phyloP scores from a whole-genome alignment of 192 early-diverging fungal species.

The Coemansia brasiliensis region DNA sequence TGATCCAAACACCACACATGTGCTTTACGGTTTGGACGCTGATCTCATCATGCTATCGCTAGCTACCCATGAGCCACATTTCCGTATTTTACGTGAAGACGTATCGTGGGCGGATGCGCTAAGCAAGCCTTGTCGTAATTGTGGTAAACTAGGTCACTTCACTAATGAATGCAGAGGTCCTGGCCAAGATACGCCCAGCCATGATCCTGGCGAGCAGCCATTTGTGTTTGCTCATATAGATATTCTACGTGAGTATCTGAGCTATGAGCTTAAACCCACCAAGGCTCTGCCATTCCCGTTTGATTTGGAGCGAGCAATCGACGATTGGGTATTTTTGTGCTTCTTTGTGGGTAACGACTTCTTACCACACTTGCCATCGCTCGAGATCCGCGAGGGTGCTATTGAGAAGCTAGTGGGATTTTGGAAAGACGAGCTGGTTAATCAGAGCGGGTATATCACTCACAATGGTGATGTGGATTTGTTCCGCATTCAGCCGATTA shows the following conservation, averaged over 20 bases:
- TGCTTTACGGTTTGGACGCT: conserved; percentile 92
- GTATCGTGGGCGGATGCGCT: conserved; percentile 79
- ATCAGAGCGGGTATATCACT: conserved; percentile 83
- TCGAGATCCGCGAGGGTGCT: conserved; percentile 95
- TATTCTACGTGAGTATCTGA: conserved; percentile 89
- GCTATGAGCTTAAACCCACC: conserved; percentile 72
- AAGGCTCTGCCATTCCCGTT: conserved; percentile 69
- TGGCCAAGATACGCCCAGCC: conserved; percentile 19
- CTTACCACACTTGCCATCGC: conserved; percentile 87
- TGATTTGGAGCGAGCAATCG: conserved; percentile 88
- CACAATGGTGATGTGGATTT: conserved; percentile 77
- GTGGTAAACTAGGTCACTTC: conserved; percentile 65
- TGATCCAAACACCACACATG: conserved; percentile 90
- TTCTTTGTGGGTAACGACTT: conserved; percentile 99
- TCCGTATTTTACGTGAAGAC: conserved; percentile 93
- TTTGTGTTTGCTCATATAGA: conserved; percentile 83
- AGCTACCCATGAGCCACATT: conserved; percentile 95
- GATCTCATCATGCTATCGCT: conserved; percentile 98
- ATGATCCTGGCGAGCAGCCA: conserved; percentile 56
- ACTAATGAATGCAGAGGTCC: conserved; percentile 46
- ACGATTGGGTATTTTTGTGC: conserved; percentile 96
- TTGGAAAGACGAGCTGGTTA: conserved; percentile 82
- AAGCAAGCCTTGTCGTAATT: conserved; percentile 66
- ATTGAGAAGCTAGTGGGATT: conserved; percentile 83
- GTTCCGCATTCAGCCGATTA: conserved; percentile 72